Percentiles rank a stretch among this genome's conserved stretches.
phyloP scores from a whole-genome alignment of 2,329 filamentous ascomycete genomes.

The Phialophora chinensis region DNA sequence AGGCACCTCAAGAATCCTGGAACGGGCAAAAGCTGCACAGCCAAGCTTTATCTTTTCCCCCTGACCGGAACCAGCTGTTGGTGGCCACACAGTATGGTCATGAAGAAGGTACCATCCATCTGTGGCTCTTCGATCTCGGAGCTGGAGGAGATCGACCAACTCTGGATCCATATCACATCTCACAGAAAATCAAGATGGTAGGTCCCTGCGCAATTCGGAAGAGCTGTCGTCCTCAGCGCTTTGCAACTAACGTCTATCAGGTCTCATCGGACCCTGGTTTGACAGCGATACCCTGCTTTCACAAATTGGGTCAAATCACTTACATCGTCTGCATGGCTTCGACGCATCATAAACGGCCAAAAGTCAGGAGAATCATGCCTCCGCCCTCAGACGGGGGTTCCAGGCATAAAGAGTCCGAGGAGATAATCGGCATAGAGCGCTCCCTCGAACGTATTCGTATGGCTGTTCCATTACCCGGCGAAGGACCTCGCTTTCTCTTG shows the following conservation, averaged over 20 bases:
- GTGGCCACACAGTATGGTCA: constrained; percentile 9
- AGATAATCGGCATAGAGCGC: background rate
- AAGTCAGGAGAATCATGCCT: background rate
- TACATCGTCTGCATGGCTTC: constrained; percentile 8
- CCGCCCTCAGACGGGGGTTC: background rate
- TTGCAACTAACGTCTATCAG: background rate
- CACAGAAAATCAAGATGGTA: constrained; percentile 3
- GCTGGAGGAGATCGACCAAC: background rate
- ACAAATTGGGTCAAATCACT: background rate
- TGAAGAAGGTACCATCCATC: background rate
- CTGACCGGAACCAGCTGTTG: background rate
- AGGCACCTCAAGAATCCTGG: background rate
- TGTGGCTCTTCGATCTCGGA: constrained; percentile 10
- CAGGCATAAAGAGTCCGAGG: background rate
- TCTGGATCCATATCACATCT: background rate
- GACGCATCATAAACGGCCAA: background rate
- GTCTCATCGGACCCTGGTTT: constrained; percentile 1
- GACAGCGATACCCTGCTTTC: constrained; percentile 11
- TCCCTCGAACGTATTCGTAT: background rate
- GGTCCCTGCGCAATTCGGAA: background rate
- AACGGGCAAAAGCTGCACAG: background rate
- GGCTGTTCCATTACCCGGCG: background rate
- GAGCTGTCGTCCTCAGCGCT: background rate
- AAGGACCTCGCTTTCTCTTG: background rate
- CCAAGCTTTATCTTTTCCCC: constrained; percentile 3